Evolutionary conservation across 2,329 filamentous ascomycete species (phyloP).

Genomic region (Trichophyton verrucosum): DNA sequence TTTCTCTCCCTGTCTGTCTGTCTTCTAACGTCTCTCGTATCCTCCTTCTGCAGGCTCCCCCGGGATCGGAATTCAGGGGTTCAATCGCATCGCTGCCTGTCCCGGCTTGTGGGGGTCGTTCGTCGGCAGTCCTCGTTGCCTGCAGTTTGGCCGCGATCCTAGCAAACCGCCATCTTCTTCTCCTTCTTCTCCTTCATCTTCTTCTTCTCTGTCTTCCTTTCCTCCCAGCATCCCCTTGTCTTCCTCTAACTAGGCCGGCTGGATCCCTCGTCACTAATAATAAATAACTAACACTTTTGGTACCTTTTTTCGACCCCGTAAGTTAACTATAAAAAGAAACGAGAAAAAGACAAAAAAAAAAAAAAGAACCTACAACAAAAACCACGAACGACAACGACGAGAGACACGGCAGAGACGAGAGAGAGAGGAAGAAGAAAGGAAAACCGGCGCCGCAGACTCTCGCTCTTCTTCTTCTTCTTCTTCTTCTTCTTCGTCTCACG

Average conservation of each 20-base stretch:
- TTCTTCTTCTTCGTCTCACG: no score
- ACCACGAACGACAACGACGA: no score
- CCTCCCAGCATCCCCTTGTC: neutral
- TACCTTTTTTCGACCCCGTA: no score
- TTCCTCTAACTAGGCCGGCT: neutral
- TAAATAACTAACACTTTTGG: no score
- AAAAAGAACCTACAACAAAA: no score
- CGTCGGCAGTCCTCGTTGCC: neutral
- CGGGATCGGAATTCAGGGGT: slow-evolving; percentile 1
- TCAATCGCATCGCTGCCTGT: neutral
- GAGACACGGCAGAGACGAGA: no score
- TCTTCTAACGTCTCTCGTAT: neutral
- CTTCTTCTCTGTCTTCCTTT: neutral
- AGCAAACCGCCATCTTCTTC: neutral
- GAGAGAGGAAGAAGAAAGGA: no score
- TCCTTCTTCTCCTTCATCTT: neutral
- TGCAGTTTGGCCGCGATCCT: neutral
- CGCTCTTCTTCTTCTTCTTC: no score
- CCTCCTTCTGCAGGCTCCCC: neutral
- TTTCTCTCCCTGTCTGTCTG: neutral
- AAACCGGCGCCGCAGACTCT: no score
- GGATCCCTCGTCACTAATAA: no score
- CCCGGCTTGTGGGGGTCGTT: neutral
- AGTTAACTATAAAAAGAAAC: no score
- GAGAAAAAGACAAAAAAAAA: no score